Base-by-base conservation (phyloP, 2,329 filamentous ascomycete species). In the Fusarium pilosicola region DNA sequence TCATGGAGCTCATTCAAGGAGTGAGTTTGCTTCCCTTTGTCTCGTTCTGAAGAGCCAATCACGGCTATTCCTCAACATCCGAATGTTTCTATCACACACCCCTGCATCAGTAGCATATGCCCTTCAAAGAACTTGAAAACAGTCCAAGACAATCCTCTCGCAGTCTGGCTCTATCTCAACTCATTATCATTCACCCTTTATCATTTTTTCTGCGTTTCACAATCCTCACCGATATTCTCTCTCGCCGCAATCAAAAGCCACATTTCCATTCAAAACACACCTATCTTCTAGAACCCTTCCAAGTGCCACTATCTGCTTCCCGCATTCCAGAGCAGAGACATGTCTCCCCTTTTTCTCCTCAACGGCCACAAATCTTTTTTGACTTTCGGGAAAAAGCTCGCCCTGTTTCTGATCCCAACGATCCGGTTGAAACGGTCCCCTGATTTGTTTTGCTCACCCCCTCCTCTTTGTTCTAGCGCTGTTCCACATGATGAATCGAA, bases 281-380 rank as follows among this genome's bases (percentile, higher is more conserved):
- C 44, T 60, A 49, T 65, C 14, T 74, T 72, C 68, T 42, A 28
- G 62, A 74, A 62, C 44, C 36, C n/a, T 48, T 48, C 18, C 36
- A 41, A 22, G 20, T 6, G n/a, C 48, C 48, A 36, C 51, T 39
- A 42, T 36, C 15, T 28, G 20, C 48, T 65, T 72, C 71, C 71
- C 68, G 71, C 71, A 74, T 74, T 74, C 71, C 71, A 74, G 51
- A 48, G 26, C 20, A 52, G 14, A 62, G 32, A 30, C 52, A 26
- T 45, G n/a, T 55, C 60, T 41, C 54, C 46, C 51, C 36, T 32
- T 39, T 52, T 39, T 39, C n/a, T 32, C n/a, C 48, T 57, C 58
- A 73, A 73, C 70, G 70, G 65, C 42, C 41, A 45, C 51, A 62
- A 48, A 20, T 17, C 28, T 55, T 45, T 36, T 71, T 65, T 68